Percentiles rank a stretch among this genome's conserved stretches.
phyloP scores from a whole-genome alignment of 768 basidiomycete genomes.

The Tricholoma hemisulphureum region DNA sequence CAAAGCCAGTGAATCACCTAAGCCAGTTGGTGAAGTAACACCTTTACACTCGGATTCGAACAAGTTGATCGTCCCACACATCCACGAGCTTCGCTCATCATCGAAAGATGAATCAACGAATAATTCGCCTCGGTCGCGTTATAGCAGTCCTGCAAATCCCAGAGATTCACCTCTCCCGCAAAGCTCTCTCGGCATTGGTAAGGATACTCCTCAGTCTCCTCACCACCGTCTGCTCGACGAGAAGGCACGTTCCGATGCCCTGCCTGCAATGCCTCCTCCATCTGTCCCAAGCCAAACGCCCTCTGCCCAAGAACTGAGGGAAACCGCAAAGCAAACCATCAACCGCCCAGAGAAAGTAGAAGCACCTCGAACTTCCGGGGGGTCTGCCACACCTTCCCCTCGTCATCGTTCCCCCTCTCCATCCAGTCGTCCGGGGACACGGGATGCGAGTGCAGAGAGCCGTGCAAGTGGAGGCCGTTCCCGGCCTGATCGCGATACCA shows the following conservation, averaged over 20 bases:
- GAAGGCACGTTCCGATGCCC: slow-evolving; percentile 35
- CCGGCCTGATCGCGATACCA: slow-evolving; percentile 51
- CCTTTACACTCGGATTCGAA: slow-evolving; percentile 12
- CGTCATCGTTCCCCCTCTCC: slow-evolving; percentile 68
- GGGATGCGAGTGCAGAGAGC: slow-evolving; percentile 71
- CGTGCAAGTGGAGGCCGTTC: slow-evolving; percentile 65
- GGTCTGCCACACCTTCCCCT: slow-evolving; percentile 57
- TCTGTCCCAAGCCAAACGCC: slow-evolving; percentile 72
- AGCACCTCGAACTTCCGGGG: slow-evolving; percentile 46
- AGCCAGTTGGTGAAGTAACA: slow-evolving; percentile 19
- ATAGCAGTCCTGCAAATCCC: slow-evolving; percentile 24
- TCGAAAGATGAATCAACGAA: slow-evolving; percentile 21
- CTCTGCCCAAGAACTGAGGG: slow-evolving; percentile 77
- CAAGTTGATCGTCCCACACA: slow-evolving; percentile 14
- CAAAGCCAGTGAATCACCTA: slow-evolving; percentile 36
- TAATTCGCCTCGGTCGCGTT: slow-evolving; percentile 23
- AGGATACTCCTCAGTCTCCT: slow-evolving; percentile 38
- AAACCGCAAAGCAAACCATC: slow-evolving; percentile 72
- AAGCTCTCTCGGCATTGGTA: slow-evolving; percentile 15
- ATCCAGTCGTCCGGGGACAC: slow-evolving; percentile 60
- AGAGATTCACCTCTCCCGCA: slow-evolving; percentile 20
- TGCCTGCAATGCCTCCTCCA: slow-evolving; percentile 74
- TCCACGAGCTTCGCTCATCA: slow-evolving; percentile 17
- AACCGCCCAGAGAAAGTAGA: slow-evolving; percentile 44
- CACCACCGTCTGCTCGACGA: slow-evolving; percentile 43